Conservation (phyloP, 352 stramenopile genomes). For the Phytopythium sindhum region DNA sequence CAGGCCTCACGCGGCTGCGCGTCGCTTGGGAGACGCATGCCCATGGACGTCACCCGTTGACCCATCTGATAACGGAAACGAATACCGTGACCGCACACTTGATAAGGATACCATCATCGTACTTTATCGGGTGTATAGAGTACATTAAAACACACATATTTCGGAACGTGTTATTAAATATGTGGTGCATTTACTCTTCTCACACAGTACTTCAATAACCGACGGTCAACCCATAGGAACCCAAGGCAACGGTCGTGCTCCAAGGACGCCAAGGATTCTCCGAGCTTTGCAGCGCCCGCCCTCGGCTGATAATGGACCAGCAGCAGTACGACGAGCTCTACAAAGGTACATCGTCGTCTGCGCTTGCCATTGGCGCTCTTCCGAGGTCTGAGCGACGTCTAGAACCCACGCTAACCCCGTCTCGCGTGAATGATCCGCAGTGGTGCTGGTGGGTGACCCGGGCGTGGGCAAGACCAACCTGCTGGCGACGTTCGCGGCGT, state of each 20-base stretch:
- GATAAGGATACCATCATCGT: not conserved
- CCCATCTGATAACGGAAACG: not conserved
- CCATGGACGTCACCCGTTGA: too few relatives aligned
- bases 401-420: not conserved
- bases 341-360: conserved; percentile 41
- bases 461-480: conserved; percentile 92
- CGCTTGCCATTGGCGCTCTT: not conserved
- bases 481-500: conserved; percentile 71
- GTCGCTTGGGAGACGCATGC: not conserved
- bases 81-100: not conserved
- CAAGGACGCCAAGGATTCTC: not conserved
- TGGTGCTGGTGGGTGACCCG: conserved; percentile 75
- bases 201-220: not conserved
- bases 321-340: conserved; percentile 74
- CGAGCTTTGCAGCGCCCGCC: not conserved
- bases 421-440: too few relatives aligned
- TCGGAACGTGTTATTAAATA: not conserved
- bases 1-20: not conserved
- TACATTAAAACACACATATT: not conserved
- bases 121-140: not conserved
- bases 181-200: not conserved
- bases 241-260: not conserved
- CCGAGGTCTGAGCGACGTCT: not conserved
- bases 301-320: conserved; percentile 35
- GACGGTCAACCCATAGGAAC: not conserved